Conservation (phyloP, 140 eudicot genomes). For the Anethum foeniculum region DNA sequence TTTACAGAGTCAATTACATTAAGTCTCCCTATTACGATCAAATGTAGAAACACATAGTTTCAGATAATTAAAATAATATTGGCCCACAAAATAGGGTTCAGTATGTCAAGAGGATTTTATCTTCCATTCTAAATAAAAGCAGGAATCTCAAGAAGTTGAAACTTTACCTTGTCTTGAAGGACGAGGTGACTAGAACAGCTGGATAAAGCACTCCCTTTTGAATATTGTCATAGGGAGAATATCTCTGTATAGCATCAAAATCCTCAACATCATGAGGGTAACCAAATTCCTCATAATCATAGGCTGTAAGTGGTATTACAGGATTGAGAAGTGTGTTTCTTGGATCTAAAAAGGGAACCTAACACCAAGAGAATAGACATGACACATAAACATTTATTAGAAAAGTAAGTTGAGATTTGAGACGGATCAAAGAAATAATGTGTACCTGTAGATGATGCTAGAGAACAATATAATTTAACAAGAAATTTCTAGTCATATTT, state of each 20-base stretch:
- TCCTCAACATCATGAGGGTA: slow-evolving; percentile 76
- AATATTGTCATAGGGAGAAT: slow-evolving; percentile 76
- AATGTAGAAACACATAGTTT: not conserved
- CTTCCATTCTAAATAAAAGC: not conserved
- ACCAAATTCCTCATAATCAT: slow-evolving; percentile 90
- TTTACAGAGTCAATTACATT: not conserved
- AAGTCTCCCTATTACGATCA: not conserved
- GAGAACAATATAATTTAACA: not conserved
- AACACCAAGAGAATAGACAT: slow-evolving; percentile 3
- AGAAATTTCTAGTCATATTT: too few species aligned
- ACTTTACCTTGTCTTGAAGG: slow-evolving; percentile 69
- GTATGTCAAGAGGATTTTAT: not conserved
- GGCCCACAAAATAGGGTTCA: not conserved
- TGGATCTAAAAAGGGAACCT: slow-evolving; percentile 97
- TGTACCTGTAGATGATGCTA: not conserved
- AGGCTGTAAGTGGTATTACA: slow-evolving; percentile 67
- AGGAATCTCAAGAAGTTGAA: slow-evolving; percentile 5
- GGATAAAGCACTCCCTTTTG: slow-evolving; percentile 64
- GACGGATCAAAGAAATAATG: not conserved
- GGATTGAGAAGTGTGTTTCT: slow-evolving; percentile 71
- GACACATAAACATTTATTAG: not conserved
- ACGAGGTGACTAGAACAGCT: slow-evolving; percentile 68
- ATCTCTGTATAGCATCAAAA: slow-evolving; percentile 68
- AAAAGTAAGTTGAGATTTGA: not conserved
- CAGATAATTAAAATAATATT: not conserved